These are phyloP conservation scores for Chenopodium berlandieri DNA, from an alignment of 148 eudicot genomes.

Conservation along the genomic window DNA sequence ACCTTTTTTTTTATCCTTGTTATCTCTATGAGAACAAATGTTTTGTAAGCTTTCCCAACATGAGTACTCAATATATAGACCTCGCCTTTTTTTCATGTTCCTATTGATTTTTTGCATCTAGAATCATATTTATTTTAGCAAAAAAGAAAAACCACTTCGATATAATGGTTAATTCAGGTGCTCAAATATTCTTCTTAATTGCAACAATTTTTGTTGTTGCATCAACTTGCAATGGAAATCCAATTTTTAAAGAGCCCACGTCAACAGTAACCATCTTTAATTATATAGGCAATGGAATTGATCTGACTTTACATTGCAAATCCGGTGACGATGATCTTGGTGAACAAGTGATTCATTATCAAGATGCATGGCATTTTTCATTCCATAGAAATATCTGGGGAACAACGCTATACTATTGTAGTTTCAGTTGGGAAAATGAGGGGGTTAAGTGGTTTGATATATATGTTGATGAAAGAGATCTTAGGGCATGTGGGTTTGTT, in stretches of 20 bases:
- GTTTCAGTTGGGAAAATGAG: slow-evolving; percentile 6
- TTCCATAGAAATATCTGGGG: slow-evolving; percentile 1
- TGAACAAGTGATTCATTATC: neutral
- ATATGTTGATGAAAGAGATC: neutral
- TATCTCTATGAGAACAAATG: too few relatives aligned
- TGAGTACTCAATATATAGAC: neutral
- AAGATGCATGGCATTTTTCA: neutral
- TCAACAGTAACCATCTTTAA: neutral
- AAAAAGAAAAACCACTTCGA: too few relatives aligned
- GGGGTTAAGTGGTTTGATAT: neutral
- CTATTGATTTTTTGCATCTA: too few relatives aligned
- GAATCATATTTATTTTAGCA: too few relatives aligned
- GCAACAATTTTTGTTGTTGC: neutral
- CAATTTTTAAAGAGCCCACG: neutral
- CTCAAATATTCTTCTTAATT: neutral
- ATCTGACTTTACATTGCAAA: neutral
- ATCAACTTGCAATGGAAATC: neutral
- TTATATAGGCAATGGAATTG: neutral
- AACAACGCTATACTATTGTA: neutral
- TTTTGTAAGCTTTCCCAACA: neutral
- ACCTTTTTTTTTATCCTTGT: too few relatives aligned
- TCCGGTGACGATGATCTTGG: neutral
- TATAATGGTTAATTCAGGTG: neutral
- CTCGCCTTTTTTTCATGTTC: neutral
- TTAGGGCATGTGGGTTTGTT: neutral